Percentiles rank a stretch among this genome's conserved stretches.
Conservation (phyloP, 371 early-diverging fungal genomes). For the Mucor circinelloides region DNA sequence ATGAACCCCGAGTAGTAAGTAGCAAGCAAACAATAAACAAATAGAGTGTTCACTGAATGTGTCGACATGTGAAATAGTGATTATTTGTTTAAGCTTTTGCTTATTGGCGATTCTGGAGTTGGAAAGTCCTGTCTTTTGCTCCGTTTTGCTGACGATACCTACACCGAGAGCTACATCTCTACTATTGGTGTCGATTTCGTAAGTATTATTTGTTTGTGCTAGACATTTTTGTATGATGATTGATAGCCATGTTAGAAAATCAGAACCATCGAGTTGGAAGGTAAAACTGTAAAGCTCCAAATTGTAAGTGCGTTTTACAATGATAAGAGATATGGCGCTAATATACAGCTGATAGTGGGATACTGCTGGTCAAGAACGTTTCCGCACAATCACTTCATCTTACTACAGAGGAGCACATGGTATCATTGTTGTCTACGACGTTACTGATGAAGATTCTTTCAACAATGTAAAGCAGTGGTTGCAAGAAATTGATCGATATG, state of each 20-base stretch:
- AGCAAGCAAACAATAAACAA: not conserved
- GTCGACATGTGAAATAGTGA: conserved; percentile 60
- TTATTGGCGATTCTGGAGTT: conserved; percentile 99
- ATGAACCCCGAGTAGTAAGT: conserved; percentile 52
- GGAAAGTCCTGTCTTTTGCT: conserved; percentile 98
- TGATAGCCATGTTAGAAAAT: conserved; percentile 81
- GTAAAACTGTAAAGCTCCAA: conserved; percentile 98
- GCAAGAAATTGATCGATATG: conserved; percentile 87
- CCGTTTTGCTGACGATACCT: conserved; percentile 98
- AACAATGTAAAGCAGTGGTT: conserved; percentile 95
- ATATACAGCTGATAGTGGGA: conserved; percentile 77
- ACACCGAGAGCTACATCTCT: conserved; percentile 96
- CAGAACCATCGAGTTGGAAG: conserved; percentile 97
- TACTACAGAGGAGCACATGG: conserved; percentile 99
- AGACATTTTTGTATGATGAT: not conserved
- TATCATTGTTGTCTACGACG: conserved; percentile 98
- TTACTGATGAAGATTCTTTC: conserved; percentile 96
- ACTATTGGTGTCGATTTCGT: conserved; percentile 99
- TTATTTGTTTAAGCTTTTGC: conserved; percentile 98
- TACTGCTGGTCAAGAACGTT: conserved; percentile 99
- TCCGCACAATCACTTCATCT: conserved; percentile 98
- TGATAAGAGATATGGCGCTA: not conserved
- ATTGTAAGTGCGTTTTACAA: conserved; percentile 63
- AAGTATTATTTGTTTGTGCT: conserved; percentile 31
- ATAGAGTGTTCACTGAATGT: not conserved